Evolutionary conservation across 805 yeast species (phyloP).

Genomic region (Sugiyamaella americana): DNA sequence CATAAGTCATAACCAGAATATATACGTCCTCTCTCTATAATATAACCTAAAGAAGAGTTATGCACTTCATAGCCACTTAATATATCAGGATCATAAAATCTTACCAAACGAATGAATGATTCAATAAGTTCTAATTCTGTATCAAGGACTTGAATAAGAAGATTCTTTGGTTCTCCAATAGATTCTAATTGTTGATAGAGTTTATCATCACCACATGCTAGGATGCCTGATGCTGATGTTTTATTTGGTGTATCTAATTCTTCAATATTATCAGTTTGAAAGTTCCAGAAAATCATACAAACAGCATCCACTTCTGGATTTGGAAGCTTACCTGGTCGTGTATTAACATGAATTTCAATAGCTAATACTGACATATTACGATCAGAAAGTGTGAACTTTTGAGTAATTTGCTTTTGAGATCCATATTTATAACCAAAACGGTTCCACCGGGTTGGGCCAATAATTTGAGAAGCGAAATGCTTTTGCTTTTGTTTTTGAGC

Average conservation of each 20-base stretch:
- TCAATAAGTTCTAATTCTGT: constrained; percentile 57
- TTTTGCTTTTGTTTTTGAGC: neutral
- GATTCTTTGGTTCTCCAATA: neutral
- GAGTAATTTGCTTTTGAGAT: constrained; percentile 3
- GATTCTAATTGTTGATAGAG: constrained; percentile 3
- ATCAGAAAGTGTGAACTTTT: neutral
- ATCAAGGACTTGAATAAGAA: constrained; percentile 38
- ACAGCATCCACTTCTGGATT: constrained; percentile 62
- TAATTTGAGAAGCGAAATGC: constrained; percentile 7
- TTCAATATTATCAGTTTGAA: constrained; percentile 41
- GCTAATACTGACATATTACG: constrained; percentile 48
- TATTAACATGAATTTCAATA: constrained; percentile 62
- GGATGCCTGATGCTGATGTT: constrained; percentile 14
- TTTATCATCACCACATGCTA: constrained; percentile 25
- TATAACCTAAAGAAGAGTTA: constrained; percentile 81
- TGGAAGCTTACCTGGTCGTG: constrained; percentile 46
- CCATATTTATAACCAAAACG: constrained; percentile 1
- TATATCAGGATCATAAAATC: constrained; percentile 77
- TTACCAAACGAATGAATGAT: constrained; percentile 49
- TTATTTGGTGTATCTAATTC: constrained; percentile 8
- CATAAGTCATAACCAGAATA: constrained; percentile 47
- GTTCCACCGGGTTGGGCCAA: constrained; percentile 11
- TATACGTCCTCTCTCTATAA: constrained; percentile 50
- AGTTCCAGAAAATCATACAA: constrained; percentile 55
- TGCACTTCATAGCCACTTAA: constrained; percentile 81